A percentile compares a stretch with the other conserved stretches of the same genome.
These are phyloP conservation scores for Neoscytalidium dimidiatum DNA, from an alignment of 2,329 filamentous ascomycete genomes.

Conservation along the genomic window DNA sequence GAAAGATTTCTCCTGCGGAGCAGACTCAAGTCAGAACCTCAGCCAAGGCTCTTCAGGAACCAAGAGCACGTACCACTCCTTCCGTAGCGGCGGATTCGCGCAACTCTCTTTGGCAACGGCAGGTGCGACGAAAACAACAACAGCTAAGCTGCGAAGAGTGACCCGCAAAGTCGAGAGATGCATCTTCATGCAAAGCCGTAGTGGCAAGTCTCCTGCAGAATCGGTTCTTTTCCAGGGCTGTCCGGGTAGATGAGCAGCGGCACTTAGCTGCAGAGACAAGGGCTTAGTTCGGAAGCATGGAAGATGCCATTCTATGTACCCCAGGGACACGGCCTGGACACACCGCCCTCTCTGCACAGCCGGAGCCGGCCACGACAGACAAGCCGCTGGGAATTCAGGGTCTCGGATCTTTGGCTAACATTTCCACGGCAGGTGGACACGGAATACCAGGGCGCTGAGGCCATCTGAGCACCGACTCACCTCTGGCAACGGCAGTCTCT, in stretches of 20 bases:
- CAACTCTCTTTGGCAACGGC: slow-evolving; percentile 14
- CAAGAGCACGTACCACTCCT: slow-evolving; percentile 24
- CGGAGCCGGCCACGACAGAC: not conserved
- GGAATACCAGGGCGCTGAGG: not conserved
- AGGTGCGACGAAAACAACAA: slow-evolving; percentile 21
- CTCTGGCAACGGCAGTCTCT: no score
- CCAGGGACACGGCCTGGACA: not conserved
- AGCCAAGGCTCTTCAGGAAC: not conserved
- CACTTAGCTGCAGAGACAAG: not conserved
- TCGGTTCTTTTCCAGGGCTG: not conserved
- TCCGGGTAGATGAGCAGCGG: not conserved
- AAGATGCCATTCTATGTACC: not conserved
- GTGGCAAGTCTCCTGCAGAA: not conserved
- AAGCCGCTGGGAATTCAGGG: not conserved
- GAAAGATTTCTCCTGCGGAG: slow-evolving; percentile 28
- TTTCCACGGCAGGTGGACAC: no score
- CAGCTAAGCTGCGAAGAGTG: slow-evolving; percentile 20
- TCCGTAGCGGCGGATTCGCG: slow-evolving; percentile 23
- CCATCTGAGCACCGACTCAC: no score
- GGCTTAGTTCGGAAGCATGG: not conserved
- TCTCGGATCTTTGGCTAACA: not conserved
- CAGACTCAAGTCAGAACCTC: not conserved
- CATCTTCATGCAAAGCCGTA: not conserved
- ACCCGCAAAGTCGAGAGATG: not conserved
- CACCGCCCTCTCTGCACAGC: not conserved